Evolutionary conservation across 352 stramenopile genomes (phyloP), one percentile per base, ranked within the genome.

Genomic region (Phytophthora chlamydospora): DNA sequence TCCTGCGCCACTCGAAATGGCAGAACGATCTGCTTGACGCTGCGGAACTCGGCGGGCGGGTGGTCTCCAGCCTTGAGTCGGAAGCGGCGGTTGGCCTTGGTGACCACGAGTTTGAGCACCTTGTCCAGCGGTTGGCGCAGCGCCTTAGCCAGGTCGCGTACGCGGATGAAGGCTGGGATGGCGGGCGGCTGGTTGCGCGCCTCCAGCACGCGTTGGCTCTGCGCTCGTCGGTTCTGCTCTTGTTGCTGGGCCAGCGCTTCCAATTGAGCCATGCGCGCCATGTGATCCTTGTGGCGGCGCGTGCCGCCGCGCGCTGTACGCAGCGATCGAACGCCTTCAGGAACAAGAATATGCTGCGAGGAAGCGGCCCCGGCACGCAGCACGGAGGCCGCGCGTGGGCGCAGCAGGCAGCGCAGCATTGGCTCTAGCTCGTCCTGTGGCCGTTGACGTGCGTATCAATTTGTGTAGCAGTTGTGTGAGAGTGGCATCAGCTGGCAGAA

Each of bases 11-110:
- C 62, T 39, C 78, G 63, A 58, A 89, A 91, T 14, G 86, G 83
- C 48, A 95, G 45, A 2, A 90, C 63, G 31, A 95, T 69, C 53
- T 95, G 64, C 61, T 92, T 92, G 36, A 95, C 65, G 54, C 82
- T 91, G 50, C 80, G 80, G 62, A 90, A 93, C 68, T 89, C 78
- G 36, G 83, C 84, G 13, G 68, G 64, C 31, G 63, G 57, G 17
- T 73, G 66, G 35, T 71, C 65, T 59, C 61, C 67, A 33, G 68
- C 74, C 50, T 80, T 72, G 31, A 81, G 51, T 52, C 85, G 70
- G 31, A 89, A 76, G 29, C 79, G 80, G 42, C 74, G 80, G 57
- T 93, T 70, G 17, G 71, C 59, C n/a, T 78, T 83, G 33, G 54
- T 81, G 14, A 70, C 83, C 31, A 87, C 79, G 29, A 58, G 60